Conservation (phyloP, 495 filamentous ascomycete species). For the Aspergillus affinis region DNA sequence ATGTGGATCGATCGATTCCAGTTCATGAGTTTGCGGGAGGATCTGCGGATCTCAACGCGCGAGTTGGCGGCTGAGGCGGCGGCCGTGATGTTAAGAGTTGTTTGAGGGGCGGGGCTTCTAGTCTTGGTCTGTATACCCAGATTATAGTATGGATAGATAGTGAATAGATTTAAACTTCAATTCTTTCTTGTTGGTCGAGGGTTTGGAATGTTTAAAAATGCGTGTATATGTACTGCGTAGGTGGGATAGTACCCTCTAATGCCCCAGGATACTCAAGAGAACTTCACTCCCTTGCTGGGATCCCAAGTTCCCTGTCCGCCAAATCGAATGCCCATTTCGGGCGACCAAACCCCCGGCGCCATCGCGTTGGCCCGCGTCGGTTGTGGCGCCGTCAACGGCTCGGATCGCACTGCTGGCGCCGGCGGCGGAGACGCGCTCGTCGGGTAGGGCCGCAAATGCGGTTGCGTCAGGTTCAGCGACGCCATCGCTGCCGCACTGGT, state of each 20-base stretch:
- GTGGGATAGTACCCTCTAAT: too few relatives aligned
- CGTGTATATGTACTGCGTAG: slow-evolving; percentile 3
- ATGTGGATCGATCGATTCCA: slow-evolving; percentile 18
- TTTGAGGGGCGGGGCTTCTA: background rate
- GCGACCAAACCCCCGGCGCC: slow-evolving; percentile 68
- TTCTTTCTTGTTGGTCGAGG: too few relatives aligned
- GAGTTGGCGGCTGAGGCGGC: slow-evolving; percentile 23
- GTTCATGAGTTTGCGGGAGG: slow-evolving; percentile 19
- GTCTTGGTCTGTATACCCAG: background rate
- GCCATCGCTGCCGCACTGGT: slow-evolving; percentile 60
- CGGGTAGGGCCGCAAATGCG: slow-evolving; percentile 28
- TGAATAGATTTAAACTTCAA: too few relatives aligned
- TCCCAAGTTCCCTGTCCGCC: slow-evolving; percentile 55
- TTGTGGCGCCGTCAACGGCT: slow-evolving; percentile 54
- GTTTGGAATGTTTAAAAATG: background rate
- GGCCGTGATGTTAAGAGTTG: slow-evolving; percentile 21
- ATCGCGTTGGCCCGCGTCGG: slow-evolving; percentile 53
- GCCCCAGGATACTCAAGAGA: slow-evolving; percentile 45
- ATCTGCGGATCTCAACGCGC: slow-evolving; percentile 18
- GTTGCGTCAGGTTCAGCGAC: slow-evolving; percentile 54
- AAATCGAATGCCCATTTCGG: slow-evolving; percentile 78
- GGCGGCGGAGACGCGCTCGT: slow-evolving; percentile 13
- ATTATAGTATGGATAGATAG: background rate
- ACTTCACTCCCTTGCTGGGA: slow-evolving; percentile 60
- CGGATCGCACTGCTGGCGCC: slow-evolving; percentile 17